These are phyloP conservation scores for Alternaria triticina DNA, from an alignment of 2,329 filamentous ascomycete genomes.

Conservation along the genomic window DNA sequence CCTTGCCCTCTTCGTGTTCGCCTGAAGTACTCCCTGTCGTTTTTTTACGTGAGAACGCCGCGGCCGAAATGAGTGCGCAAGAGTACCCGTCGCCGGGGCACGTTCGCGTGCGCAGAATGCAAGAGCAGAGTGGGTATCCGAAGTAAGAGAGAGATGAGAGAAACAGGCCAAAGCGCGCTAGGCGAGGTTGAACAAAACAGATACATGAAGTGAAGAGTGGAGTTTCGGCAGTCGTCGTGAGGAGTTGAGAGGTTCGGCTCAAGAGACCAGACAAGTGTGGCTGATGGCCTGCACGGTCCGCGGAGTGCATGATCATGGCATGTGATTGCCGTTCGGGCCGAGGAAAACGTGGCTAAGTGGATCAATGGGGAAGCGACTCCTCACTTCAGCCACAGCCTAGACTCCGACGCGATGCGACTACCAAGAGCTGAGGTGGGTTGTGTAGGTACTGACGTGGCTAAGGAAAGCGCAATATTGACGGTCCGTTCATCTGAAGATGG, in stretches of 20 bases:
- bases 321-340: slow-evolving; percentile 18
- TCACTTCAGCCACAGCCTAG: slow-evolving; percentile 24
- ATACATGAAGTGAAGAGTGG: slow-evolving; percentile 32
- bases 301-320: slow-evolving; percentile 8
- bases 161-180: slow-evolving; percentile 9
- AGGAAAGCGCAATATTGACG: neutral
- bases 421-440: slow-evolving; percentile 23
- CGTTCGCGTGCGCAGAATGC: slow-evolving; percentile 12
- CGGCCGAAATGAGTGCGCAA: slow-evolving; percentile 19
- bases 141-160: slow-evolving; percentile 17
- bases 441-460: slow-evolving; percentile 25
- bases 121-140: slow-evolving; percentile 34
- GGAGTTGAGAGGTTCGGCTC: neutral
- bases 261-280: slow-evolving; percentile 1
- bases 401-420: slow-evolving; percentile 21
- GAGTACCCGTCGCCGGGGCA: slow-evolving; percentile 8
- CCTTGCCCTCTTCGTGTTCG: slow-evolving; percentile 3
- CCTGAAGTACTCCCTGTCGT: slow-evolving; percentile 15
- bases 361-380: slow-evolving; percentile 8
- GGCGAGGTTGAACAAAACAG: slow-evolving; percentile 17
- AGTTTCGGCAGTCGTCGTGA: slow-evolving; percentile 3
- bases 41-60: slow-evolving; percentile 24
- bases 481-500: slow-evolving; percentile 45
- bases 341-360: slow-evolving; percentile 18
- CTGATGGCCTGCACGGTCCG: slow-evolving; percentile 1